phyloP scores from a whole-genome alignment of 352 stramenopile genomes.

The Globisporangium lucens region DNA sequence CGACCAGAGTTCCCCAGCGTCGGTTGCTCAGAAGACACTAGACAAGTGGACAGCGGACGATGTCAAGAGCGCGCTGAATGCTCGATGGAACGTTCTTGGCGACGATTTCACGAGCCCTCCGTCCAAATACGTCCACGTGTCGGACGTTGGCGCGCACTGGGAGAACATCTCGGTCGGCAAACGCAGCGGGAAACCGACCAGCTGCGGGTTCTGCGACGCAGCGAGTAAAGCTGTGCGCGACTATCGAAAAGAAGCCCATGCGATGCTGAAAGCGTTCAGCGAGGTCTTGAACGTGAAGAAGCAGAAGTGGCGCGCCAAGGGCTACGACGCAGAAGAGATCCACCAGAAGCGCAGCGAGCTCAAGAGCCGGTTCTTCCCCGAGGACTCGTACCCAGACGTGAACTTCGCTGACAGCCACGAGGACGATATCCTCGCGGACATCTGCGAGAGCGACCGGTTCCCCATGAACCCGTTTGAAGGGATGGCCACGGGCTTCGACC shows the following conservation, averaged over 20 bases:
- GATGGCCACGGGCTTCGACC: conserved; percentile 29
- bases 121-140: conserved; percentile 39
- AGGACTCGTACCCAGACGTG: conserved; percentile 47
- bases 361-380: conserved; percentile 42
- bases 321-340: conserved; percentile 46
- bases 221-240: conserved; percentile 31
- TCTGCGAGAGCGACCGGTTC: conserved; percentile 52
- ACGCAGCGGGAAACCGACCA: conserved; percentile 15
- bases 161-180: conserved; percentile 31
- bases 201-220: conserved; percentile 36
- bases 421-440: conserved; percentile 50
- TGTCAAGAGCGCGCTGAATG: conserved; percentile 23
- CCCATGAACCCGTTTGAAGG: conserved; percentile 40
- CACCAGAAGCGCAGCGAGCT: conserved; percentile 45
- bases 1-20: conserved; percentile 8
- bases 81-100: conserved; percentile 26
- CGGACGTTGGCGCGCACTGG: conserved; percentile 52
- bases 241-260: conserved; percentile 37
- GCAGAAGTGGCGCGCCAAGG: conserved; percentile 34
- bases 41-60: conserved; percentile 29
- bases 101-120: conserved; percentile 30
- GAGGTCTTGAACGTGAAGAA: conserved; percentile 31
- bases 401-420: conserved; percentile 42
- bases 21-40: not conserved
- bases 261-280: conserved; percentile 39